Evolutionary conservation across 495 filamentous ascomycete genomes (phyloP), one percentile per base, ranked within the genome.

Genomic region (Filosporella fistucella): DNA sequence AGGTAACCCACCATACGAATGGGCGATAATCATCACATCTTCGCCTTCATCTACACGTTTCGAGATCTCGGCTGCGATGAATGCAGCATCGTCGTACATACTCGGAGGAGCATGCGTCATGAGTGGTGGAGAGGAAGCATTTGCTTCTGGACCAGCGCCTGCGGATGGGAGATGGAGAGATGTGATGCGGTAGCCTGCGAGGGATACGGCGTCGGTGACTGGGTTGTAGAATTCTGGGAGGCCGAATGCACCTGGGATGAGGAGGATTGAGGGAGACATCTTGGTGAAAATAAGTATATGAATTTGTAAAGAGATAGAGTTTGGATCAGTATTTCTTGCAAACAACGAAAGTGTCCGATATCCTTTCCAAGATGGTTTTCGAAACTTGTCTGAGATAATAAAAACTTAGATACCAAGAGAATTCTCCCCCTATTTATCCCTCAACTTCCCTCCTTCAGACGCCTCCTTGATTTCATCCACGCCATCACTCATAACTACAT

Each of bases 171-270:
- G 25, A 23, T 46, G 33, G 2, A 39, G 17, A 3, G 16, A 32
- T 22, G 3, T 7, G n/a, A 42, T 42, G 10, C 29, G 14, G 18
- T 52, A 45, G 20, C 65, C 67, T 28, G 55, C 49, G 0, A 43
- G 48, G 6, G 47, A 33, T 14, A 72, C 23, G 7, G 46, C 39
- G 3, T 52, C 36, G 28, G 63, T 34, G 9, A 70, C 38, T 10
- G 54, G 44, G 13, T 61, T 42, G 45, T 68, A 74, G 25, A 59
- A 16, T 2, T 36, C 34, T 12, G 62, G 55, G n/a, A 40, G 45
- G 1, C 41, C 55, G 49, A 71, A 72, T 14, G 69, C 67, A 39
- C 69, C 68, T 0, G 68, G 60, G 14, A 66, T 55, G n/a, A 72
- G 49, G 32, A 71, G 37, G 16, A 72, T 61, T 8, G 60, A 57